A percentile compares a stretch with the other conserved stretches of the same genome.
These are phyloP conservation scores for Trypanosomatidae sp. DNA, from an alignment of 208 protist genomes.

Conservation along the genomic window DNA sequence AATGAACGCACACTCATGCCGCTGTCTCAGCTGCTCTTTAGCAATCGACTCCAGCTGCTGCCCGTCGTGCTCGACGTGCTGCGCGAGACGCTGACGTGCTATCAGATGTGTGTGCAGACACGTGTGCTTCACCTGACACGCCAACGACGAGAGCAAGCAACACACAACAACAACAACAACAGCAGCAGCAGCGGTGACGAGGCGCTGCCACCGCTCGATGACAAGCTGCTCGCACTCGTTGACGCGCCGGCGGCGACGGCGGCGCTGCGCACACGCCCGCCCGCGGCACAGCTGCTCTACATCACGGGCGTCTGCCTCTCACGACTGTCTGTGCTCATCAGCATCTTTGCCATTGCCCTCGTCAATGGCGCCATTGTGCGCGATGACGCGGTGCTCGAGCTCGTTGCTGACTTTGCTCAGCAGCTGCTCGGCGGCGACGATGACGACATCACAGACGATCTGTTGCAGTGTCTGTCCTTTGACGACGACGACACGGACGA, in stretches of 20 bases:
- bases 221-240: too few relatives aligned
- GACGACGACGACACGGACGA: slow-evolving; percentile 11
- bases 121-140: slow-evolving; percentile 14
- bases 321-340: slow-evolving; percentile 71
- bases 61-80: slow-evolving; percentile 30
- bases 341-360: slow-evolving; percentile 63
- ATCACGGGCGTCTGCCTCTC: slow-evolving; percentile 71
- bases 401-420: slow-evolving; percentile 45
- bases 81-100: slow-evolving; percentile 33
- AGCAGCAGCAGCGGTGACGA: neutral
- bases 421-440: slow-evolving; percentile 46
- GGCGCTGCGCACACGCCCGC: slow-evolving; percentile 1
- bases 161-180: neutral
- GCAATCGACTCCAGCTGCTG: slow-evolving; percentile 40
- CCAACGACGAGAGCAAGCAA: neutral
- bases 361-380: slow-evolving; percentile 19
- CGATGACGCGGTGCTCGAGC: slow-evolving; percentile 30
- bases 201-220: neutral
- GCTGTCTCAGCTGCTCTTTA: slow-evolving; percentile 71
- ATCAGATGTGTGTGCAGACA: slow-evolving; percentile 32
- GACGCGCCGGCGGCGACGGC: neutral
- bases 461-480: slow-evolving; percentile 53
- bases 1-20: slow-evolving; percentile 63
- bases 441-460: slow-evolving; percentile 37
- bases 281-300: slow-evolving; percentile 14